These are phyloP conservation scores for Fusarium longipes DNA, from an alignment of 2,329 filamentous ascomycete species.

Conservation along the genomic window DNA sequence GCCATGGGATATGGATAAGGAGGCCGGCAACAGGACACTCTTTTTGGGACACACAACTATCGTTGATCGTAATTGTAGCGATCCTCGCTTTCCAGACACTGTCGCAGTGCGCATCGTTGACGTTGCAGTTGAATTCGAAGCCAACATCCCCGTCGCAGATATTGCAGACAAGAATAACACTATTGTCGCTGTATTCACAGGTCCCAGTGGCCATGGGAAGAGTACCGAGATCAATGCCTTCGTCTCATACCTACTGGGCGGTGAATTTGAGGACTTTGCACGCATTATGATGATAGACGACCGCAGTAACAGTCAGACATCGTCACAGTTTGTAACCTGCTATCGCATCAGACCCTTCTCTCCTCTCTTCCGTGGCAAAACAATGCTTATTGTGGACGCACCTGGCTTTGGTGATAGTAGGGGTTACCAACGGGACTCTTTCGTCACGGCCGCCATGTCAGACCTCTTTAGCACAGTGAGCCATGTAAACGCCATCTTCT, in stretches of 20 bases:
- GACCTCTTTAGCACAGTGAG: not conserved
- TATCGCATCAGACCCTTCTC: conserved; percentile 5
- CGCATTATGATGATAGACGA: conserved; percentile 1
- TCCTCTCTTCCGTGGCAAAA: not conserved
- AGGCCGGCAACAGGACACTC: not conserved
- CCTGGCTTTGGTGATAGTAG: not conserved
- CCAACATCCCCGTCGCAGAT: not conserved
- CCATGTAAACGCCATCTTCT: conserved; percentile 4
- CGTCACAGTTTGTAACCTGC: not conserved
- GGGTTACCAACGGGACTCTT: not conserved
- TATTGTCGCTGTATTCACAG: not conserved
- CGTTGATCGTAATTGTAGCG: not conserved
- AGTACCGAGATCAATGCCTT: not conserved
- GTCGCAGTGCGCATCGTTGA: conserved; percentile 5
- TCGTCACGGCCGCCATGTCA: not conserved
- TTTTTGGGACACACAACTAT: not conserved
- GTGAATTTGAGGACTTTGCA: not conserved
- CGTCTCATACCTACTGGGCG: not conserved
- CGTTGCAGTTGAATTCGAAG: conserved; percentile 1
- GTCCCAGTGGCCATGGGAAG: not conserved
- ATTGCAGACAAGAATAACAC: not conserved
- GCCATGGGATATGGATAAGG: not conserved
- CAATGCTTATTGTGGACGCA: conserved; percentile 4
- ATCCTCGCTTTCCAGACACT: not conserved
- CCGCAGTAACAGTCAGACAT: not conserved